A percentile compares a stretch with the other conserved stretches of the same genome.
These are phyloP conservation scores for Eimeria necatrix DNA, from an alignment of 169 alveolate species.

Conservation along the genomic window DNA sequence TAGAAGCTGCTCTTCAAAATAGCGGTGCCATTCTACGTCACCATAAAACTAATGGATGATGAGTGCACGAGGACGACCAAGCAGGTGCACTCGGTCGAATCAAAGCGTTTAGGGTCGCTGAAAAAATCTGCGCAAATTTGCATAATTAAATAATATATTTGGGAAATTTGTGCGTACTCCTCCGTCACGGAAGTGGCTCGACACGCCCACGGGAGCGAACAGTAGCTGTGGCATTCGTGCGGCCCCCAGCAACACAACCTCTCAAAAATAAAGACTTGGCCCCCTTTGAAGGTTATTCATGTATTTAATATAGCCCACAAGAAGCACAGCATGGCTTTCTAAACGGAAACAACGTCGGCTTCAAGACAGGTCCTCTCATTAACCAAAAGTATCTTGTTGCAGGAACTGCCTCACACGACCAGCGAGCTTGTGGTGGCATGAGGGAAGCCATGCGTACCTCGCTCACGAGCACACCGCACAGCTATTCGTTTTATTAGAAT, in stretches of 20 bases:
- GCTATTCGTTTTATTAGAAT: not conserved
- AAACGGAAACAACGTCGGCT: not conserved
- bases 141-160: too few species aligned
- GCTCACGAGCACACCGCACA: not conserved
- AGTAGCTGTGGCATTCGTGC: conserved; percentile 53
- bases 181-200: not conserved
- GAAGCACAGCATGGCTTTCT: not conserved
- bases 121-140: too few species aligned
- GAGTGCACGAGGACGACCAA: too few species aligned
- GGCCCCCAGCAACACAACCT: conserved; percentile 38
- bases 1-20: too few species aligned
- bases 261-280: not conserved
- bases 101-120: too few species aligned
- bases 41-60: too few species aligned
- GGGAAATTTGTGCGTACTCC: too few species aligned
- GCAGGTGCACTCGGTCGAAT: too few species aligned
- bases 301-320: too few species aligned
- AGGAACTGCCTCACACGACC: conserved; percentile 46
- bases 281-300: not conserved
- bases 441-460: conserved; percentile 14
- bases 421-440: conserved; percentile 17
- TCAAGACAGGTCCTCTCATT: not conserved
- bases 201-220: conserved; percentile 9
- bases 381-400: not conserved
- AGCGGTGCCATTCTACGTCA: too few species aligned